These are phyloP conservation scores for Alternaria rosae DNA, from an alignment of 2,329 filamentous ascomycete species.

Conservation along the genomic window DNA sequence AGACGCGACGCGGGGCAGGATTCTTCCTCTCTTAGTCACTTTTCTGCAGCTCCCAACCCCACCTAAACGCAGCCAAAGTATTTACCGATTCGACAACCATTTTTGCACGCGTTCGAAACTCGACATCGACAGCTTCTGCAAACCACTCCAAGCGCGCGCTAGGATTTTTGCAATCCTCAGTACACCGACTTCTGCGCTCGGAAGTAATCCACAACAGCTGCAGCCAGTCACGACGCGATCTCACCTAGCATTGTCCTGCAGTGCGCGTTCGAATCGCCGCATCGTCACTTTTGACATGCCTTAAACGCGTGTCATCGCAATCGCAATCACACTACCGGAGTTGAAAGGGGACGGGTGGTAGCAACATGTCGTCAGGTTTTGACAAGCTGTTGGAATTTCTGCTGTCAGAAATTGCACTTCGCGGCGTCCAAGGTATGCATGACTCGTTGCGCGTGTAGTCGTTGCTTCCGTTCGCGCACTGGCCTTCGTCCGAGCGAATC, in stretches of 20 bases:
- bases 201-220: conserved; percentile 1
- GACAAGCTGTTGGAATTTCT: conserved; percentile 66
- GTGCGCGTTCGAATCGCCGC: conserved; percentile 33
- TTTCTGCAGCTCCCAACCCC: conserved; percentile 19
- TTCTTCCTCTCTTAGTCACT: conserved; percentile 8
- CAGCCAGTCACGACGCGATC: conserved; percentile 12
- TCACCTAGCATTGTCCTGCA: conserved; percentile 7
- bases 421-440: conserved; percentile 64
- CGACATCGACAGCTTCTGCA: not conserved
- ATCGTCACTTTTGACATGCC: conserved; percentile 20
- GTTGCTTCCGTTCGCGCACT: conserved; percentile 12
- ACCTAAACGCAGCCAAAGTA: conserved; percentile 20
- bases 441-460: conserved; percentile 14
- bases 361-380: conserved; percentile 53
- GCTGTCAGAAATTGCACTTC: conserved; percentile 66
- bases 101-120: conserved; percentile 20
- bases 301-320: conserved; percentile 12
- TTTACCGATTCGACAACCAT: conserved; percentile 14
- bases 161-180: not conserved
- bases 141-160: not conserved
- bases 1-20: conserved; percentile 10
- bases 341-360: conserved; percentile 26
- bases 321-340: conserved; percentile 18
- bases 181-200: not conserved
- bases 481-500: not conserved